These are phyloP conservation scores for Dissophora globulifera DNA, from an alignment of 192 early-diverging fungal species.

Conservation along the genomic window DNA sequence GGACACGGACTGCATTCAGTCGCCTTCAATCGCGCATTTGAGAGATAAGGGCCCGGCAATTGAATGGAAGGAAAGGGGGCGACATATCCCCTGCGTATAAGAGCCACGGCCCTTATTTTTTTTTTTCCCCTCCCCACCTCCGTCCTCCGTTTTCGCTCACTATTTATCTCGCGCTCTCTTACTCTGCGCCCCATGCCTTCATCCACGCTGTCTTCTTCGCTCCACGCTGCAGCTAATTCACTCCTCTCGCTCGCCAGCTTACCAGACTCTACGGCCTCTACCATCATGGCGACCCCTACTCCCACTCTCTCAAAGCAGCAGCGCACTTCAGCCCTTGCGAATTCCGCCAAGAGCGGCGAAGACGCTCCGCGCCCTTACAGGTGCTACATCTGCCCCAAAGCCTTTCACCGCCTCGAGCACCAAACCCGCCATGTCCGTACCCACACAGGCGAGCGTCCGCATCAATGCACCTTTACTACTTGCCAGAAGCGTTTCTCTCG, in stretches of 20 bases:
- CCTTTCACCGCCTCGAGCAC: slow-evolving; percentile 87
- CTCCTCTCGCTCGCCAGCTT: no score
- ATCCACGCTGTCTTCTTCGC: no score
- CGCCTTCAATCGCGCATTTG: no score
- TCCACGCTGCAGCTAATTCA: no score
- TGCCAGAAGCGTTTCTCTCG: slow-evolving; percentile 89
- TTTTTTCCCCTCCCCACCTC: no score
- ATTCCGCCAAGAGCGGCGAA: slow-evolving; percentile 48
- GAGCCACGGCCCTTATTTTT: no score
- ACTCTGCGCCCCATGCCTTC: no score
- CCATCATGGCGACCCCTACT: slow-evolving; percentile 19
- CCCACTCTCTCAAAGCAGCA: slow-evolving; percentile 57
- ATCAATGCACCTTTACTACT: slow-evolving; percentile 71
- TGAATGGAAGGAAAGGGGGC: no score
- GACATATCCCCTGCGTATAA: no score
- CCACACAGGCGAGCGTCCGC: slow-evolving; percentile 90
- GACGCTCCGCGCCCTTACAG: slow-evolving; percentile 70
- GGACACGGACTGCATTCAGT: no score
- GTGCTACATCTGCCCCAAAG: slow-evolving; percentile 70
- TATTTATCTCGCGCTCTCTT: no score
- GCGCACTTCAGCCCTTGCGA: slow-evolving; percentile 38
- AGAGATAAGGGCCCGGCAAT: no score
- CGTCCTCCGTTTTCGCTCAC: neutral
- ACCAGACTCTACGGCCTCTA: neutral
- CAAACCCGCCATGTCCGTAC: slow-evolving; percentile 87